phyloP scores from a whole-genome alignment of 495 filamentous ascomycete genomes.

The Penicillium canescens region DNA sequence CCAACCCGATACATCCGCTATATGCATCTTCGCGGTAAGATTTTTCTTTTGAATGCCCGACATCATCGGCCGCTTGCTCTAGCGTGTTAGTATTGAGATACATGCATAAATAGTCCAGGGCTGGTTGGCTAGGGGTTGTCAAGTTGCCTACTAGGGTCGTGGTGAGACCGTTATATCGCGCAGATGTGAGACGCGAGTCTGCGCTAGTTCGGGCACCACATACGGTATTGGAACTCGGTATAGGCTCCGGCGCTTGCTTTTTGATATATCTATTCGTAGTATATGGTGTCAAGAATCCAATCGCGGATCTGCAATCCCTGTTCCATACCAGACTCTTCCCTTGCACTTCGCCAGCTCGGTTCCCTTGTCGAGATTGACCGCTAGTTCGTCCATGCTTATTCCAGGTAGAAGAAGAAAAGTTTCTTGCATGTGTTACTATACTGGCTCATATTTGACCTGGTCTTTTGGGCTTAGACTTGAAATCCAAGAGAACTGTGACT shows the following conservation, averaged over 20 bases:
- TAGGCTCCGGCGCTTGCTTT: background rate
- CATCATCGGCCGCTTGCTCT: too few relatives aligned
- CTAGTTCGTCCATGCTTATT: background rate
- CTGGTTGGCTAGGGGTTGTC: too few relatives aligned
- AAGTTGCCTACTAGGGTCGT: too few relatives aligned
- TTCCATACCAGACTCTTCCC: background rate
- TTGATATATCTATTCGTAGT: background rate
- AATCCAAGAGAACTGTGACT: background rate
- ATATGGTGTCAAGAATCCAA: background rate
- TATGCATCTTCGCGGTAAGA: background rate
- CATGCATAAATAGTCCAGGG: too few relatives aligned
- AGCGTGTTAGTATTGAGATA: too few relatives aligned
- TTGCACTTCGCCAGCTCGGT: background rate
- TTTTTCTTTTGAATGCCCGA: too few relatives aligned
- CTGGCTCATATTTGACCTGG: background rate
- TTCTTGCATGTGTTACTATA: background rate
- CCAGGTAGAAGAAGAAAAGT: background rate
- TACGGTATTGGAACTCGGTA: too few relatives aligned
- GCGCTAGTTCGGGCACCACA: too few relatives aligned
- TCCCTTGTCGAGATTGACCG: background rate
- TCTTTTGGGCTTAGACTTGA: background rate
- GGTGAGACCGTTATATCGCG: too few relatives aligned
- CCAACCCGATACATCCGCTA: background rate
- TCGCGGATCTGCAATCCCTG: background rate
- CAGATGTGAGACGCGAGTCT: too few relatives aligned